Conservation (phyloP, 768 basidiomycete species). For the Termitomyces sp. region DNA sequence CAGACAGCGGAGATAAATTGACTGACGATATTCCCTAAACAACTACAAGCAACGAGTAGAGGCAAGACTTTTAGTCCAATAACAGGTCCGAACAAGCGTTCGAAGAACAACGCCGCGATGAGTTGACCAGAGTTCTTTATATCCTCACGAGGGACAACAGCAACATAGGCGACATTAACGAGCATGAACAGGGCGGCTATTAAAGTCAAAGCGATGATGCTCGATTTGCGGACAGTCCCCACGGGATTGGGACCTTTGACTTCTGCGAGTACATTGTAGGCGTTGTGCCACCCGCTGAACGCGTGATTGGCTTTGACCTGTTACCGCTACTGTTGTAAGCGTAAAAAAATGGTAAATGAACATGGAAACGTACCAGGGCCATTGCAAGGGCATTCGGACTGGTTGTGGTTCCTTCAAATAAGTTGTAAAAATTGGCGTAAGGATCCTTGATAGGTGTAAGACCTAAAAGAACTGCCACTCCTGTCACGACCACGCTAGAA, state of each 20-base stretch:
- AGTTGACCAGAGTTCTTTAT: constrained; percentile 29
- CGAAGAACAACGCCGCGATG: constrained; percentile 32
- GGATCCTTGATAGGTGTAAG: constrained; percentile 51
- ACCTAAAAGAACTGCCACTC: constrained; percentile 57
- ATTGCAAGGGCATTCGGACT: constrained; percentile 39
- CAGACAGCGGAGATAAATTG: background rate
- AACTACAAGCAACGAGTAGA: constrained; percentile 28
- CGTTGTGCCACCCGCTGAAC: constrained; percentile 30
- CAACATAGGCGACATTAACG: constrained; percentile 38
- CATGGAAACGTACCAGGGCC: constrained; percentile 22
- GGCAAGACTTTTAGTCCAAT: constrained; percentile 26
- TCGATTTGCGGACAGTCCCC: constrained; percentile 40
- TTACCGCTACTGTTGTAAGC: constrained; percentile 5
- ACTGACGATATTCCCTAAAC: constrained; percentile 35
- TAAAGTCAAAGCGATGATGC: constrained; percentile 36
- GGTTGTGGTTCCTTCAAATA: constrained; percentile 49
- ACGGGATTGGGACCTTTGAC: constrained; percentile 36
- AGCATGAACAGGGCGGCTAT: constrained; percentile 43
- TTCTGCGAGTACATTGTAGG: constrained; percentile 46
- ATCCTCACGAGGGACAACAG: constrained; percentile 31
- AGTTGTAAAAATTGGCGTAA: constrained; percentile 50
- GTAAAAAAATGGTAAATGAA: background rate
- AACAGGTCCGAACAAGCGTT: constrained; percentile 24
- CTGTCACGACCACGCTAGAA: constrained; percentile 44
- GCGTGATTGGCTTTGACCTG: constrained; percentile 33